phyloP scores from a whole-genome alignment of 192 early-diverging fungal genomes.

The Coemansia sp. region DNA sequence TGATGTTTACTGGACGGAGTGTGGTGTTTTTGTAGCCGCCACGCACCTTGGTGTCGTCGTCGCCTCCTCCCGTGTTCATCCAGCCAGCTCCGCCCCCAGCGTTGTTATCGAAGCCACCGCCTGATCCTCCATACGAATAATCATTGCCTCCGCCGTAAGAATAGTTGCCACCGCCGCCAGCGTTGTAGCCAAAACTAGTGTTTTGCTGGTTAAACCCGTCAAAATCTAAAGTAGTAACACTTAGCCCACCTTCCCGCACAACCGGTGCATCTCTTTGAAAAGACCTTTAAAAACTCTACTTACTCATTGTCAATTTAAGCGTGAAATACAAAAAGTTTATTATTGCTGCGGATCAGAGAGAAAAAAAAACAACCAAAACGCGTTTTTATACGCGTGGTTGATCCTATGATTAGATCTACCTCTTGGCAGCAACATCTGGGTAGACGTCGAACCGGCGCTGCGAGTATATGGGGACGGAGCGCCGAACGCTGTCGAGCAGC shows the following conservation, averaged over 20 bases:
- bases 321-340: not conserved
- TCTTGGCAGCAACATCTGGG: slow-evolving; percentile 58
- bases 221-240: slow-evolving; percentile 17
- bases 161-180: slow-evolving; percentile 5
- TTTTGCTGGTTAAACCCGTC: slow-evolving; percentile 27
- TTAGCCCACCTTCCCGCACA: not conserved
- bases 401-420: not conserved
- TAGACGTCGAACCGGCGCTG: slow-evolving; percentile 94
- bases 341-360: not conserved
- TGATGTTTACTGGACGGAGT: slow-evolving; percentile 80
- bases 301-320: slow-evolving; percentile 13
- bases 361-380: slow-evolving; percentile 1
- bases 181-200: slow-evolving; percentile 3
- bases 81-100: slow-evolving; percentile 20
- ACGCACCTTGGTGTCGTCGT: slow-evolving; percentile 40
- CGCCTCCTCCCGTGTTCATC: slow-evolving; percentile 31
- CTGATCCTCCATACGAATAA: slow-evolving; percentile 16
- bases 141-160: slow-evolving; percentile 2
- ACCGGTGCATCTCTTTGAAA: not conserved
- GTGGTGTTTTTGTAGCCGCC: slow-evolving; percentile 58
- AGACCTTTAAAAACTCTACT: not conserved
- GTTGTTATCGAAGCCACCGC: slow-evolving; percentile 7
- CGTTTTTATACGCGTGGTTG: slow-evolving; percentile 5
- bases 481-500: slow-evolving; percentile 61
- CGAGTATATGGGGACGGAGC: slow-evolving; percentile 68